These are phyloP conservation scores for Pelagophyceae sp. DNA, from an alignment of 352 stramenopile genomes.

Conservation along the genomic window DNA sequence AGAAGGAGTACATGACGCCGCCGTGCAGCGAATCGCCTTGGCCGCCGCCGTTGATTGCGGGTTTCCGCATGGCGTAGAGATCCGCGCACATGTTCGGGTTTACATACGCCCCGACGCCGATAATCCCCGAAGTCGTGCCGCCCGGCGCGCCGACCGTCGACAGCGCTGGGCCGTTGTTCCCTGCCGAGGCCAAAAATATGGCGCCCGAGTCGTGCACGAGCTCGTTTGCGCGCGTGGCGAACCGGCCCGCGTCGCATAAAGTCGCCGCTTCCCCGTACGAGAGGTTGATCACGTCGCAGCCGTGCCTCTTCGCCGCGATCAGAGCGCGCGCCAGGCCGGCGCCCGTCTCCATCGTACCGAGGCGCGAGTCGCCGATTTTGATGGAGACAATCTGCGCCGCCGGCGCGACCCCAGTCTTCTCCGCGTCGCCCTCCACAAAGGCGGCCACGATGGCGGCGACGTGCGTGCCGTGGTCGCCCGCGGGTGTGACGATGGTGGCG, in stretches of 20 bases:
- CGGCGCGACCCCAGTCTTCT: slow-evolving; percentile 74
- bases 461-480: slow-evolving; percentile 85
- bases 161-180: slow-evolving; percentile 90
- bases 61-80: slow-evolving; percentile 70
- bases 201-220: slow-evolving; percentile 76
- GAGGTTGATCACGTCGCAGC: slow-evolving; percentile 90
- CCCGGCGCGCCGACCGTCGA: slow-evolving; percentile 80
- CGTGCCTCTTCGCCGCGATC: slow-evolving; percentile 67
- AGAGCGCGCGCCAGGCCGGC: slow-evolving; percentile 73
- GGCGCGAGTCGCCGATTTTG: slow-evolving; percentile 85
- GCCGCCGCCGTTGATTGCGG: slow-evolving; percentile 16
- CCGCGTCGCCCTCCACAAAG: slow-evolving; percentile 67
- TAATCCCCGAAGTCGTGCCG: slow-evolving; percentile 67
- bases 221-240: slow-evolving; percentile 75
- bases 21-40: slow-evolving; percentile 15
- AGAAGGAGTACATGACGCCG: slow-evolving; percentile 75
- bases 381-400: slow-evolving; percentile 79
- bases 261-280: slow-evolving; percentile 85
- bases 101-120: slow-evolving; percentile 87
- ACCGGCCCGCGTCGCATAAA: slow-evolving; percentile 66
- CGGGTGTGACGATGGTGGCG: slow-evolving; percentile 81
- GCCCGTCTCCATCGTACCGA: slow-evolving; percentile 87
- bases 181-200: slow-evolving; percentile 79
- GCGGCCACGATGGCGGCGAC: slow-evolving; percentile 84
- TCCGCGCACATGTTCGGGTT: slow-evolving; percentile 83